Evolutionary conservation across 176 grass and related monocot species (phyloP).

Genomic region (Phyllostachys edulis): DNA sequence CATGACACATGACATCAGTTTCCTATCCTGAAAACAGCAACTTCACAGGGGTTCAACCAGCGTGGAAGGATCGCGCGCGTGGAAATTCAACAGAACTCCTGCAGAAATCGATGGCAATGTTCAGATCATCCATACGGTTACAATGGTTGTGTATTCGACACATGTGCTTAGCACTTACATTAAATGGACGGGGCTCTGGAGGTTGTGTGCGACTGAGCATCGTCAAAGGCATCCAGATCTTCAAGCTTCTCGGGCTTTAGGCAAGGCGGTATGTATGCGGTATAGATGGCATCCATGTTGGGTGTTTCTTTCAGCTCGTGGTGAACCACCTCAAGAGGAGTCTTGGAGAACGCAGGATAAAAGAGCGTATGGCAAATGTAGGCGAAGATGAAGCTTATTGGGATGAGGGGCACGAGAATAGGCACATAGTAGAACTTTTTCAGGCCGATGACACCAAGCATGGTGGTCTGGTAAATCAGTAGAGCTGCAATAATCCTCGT

Average conservation of each 20-base stretch:
- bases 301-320: conserved; percentile 55
- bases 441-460: conserved; percentile 65
- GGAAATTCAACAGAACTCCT: conserved; percentile 4
- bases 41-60: neutral
- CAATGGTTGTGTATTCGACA: neutral
- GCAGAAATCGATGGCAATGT: neutral
- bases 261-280: conserved; percentile 62
- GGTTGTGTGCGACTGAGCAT: conserved; percentile 50
- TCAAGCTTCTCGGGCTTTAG: conserved; percentile 70
- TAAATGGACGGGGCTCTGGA: conserved; percentile 63
- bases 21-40: neutral
- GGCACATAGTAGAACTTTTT: conserved; percentile 28
- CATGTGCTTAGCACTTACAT: conserved; percentile 14
- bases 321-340: conserved; percentile 66
- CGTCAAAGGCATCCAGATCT: conserved; percentile 69
- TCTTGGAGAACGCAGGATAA: conserved; percentile 60
- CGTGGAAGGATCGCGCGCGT: neutral
- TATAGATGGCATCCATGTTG: conserved; percentile 68
- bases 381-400: conserved; percentile 59
- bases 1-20: conserved; percentile 34
- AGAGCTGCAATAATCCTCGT: conserved; percentile 59
- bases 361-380: conserved; percentile 61
- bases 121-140: neutral
- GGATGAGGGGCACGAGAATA: conserved; percentile 44
- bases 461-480: conserved; percentile 76